Evolutionary conservation across 2,329 filamentous ascomycete species (phyloP).

Genomic region (Colletotrichum karsti): DNA sequence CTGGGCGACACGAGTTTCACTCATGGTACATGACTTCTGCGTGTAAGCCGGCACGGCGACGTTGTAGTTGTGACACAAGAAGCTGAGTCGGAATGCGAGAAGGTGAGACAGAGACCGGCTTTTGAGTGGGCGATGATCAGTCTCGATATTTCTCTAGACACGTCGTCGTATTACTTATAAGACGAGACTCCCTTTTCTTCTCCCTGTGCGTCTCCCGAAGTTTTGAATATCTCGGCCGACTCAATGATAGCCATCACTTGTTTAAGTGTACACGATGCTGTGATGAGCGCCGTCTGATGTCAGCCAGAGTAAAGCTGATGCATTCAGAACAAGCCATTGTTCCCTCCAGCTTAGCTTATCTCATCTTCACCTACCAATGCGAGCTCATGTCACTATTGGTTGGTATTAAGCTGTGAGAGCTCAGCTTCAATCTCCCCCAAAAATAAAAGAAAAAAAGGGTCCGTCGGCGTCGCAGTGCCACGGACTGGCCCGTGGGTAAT

Average conservation of each 20-base stretch:
- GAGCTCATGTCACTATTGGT: not conserved
- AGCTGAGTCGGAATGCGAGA: slow-evolving; percentile 2
- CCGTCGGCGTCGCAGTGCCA: slow-evolving; percentile 19
- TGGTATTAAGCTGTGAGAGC: too few species aligned
- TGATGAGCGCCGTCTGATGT: not conserved
- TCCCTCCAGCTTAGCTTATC: not conserved
- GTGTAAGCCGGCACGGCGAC: not conserved
- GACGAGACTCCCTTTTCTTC: slow-evolving; percentile 19
- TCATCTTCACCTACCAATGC: not conserved
- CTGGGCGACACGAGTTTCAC: slow-evolving; percentile 2
- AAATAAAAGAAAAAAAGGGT: slow-evolving; percentile 11
- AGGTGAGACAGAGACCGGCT: slow-evolving; percentile 5
- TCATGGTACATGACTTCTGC: not conserved
- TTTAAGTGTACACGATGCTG: not conserved
- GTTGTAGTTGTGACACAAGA: not conserved
- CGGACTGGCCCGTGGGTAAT: slow-evolving; percentile 25
- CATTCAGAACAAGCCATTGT: not conserved
- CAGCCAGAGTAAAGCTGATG: not conserved
- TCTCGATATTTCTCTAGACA: not conserved
- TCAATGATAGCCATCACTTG: not conserved
- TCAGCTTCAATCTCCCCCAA: not conserved
- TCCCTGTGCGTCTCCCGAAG: not conserved
- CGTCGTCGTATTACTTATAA: slow-evolving; percentile 3
- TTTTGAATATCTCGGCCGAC: not conserved
- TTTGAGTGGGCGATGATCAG: not conserved